Percentiles rank a stretch among this genome's conserved stretches.
These are phyloP conservation scores for Colletotrichum ledebouriae DNA, from an alignment of 2,329 filamentous ascomycete species.

Conservation along the genomic window DNA sequence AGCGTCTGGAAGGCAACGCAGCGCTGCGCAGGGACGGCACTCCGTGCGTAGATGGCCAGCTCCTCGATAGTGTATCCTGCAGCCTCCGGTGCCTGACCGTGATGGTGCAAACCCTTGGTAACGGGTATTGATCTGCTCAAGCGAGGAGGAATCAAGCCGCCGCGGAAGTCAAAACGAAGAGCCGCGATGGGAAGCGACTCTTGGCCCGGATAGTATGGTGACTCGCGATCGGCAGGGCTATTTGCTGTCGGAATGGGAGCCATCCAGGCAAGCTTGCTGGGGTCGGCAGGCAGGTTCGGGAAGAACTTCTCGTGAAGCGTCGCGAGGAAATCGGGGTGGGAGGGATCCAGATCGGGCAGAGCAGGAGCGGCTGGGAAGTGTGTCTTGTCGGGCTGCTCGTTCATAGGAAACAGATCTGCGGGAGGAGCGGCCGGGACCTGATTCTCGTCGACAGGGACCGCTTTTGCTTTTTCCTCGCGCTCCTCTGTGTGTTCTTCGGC, in stretches of 20 bases:
- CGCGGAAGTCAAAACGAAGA: constrained; percentile 90
- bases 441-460: constrained; percentile 55
- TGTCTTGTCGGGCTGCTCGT: constrained; percentile 55
- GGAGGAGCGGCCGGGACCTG: constrained; percentile 57
- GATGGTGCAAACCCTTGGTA: constrained; percentile 89
- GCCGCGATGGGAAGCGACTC: constrained; percentile 79
- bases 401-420: constrained; percentile 58
- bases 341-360: constrained; percentile 83
- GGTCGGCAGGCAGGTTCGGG: constrained; percentile 86
- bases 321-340: constrained; percentile 84
- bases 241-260: constrained; percentile 76
- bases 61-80: constrained; percentile 95
- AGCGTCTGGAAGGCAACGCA: constrained; percentile 94
- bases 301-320: constrained; percentile 95
- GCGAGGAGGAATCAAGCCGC: constrained; percentile 82
- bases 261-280: constrained; percentile 92
- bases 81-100: constrained; percentile 90
- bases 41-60: constrained; percentile 83
- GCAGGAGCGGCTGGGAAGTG: constrained; percentile 73
- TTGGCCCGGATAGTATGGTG: constrained; percentile 85
- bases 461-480: constrained; percentile 6
- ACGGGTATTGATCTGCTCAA: constrained; percentile 80
- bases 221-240: constrained; percentile 75
- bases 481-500: too few species aligned
- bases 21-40: constrained; percentile 85